phyloP scores from a whole-genome alignment of 176 grass and related monocot genomes.

The Avena atlantica region DNA sequence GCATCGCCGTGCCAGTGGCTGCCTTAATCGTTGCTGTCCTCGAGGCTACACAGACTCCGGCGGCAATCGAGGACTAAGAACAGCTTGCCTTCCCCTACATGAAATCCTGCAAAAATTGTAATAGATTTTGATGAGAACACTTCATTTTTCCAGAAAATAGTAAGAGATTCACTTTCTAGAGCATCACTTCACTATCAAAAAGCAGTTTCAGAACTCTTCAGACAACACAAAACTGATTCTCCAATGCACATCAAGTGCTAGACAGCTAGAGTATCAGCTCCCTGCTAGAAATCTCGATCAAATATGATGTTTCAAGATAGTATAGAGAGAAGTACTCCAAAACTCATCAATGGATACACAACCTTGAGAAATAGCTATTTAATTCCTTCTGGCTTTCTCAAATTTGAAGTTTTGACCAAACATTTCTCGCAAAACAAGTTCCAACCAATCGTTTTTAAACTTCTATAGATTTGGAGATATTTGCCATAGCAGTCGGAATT shows the following conservation, averaged over 20 bases:
- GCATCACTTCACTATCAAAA: background rate
- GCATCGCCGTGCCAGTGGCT: constrained; percentile 73
- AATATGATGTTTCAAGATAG: background rate
- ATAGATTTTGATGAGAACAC: constrained; percentile 13
- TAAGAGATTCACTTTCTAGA: background rate
- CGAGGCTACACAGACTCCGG: constrained; percentile 7
- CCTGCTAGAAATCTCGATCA: background rate
- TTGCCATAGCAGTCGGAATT: background rate
- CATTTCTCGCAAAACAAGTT: background rate
- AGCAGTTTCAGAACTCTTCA: background rate
- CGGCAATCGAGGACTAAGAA: constrained; percentile 8
- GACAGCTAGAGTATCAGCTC: background rate
- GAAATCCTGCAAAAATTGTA: constrained; percentile 43
- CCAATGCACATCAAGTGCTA: background rate
- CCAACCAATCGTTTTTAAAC: background rate
- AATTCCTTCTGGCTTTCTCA: background rate
- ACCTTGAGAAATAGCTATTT: background rate
- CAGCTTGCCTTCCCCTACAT: constrained; percentile 44
- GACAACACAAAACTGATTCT: background rate
- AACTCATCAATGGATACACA: background rate
- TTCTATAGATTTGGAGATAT: constrained; percentile 17
- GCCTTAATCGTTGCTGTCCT: constrained; percentile 39
- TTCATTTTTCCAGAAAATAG: constrained; percentile 16
- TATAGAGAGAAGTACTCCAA: background rate
- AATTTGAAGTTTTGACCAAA: background rate